These are phyloP conservation scores for Yamadazyma triangularis DNA, from an alignment of 1,139 yeast species.

Conservation along the genomic window DNA sequence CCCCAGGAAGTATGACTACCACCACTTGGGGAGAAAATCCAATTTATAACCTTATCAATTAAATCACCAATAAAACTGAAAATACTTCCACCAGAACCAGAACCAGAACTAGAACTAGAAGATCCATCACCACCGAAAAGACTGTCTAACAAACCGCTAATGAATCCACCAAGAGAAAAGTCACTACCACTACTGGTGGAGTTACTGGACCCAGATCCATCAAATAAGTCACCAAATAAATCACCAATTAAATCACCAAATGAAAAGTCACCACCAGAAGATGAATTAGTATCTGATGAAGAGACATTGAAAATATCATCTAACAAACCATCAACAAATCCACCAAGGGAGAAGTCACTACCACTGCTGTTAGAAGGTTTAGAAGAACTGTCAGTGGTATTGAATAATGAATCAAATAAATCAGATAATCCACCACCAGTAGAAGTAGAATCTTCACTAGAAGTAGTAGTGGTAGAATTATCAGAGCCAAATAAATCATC, in stretches of 20 bases:
- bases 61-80: constrained; percentile 6
- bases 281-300: constrained; percentile 10
- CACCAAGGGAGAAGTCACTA: constrained; percentile 10
- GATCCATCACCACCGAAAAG: constrained; percentile 8
- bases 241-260: constrained; percentile 7
- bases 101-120: constrained; percentile 5
- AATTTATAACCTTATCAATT: constrained; percentile 9
- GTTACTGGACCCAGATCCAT: constrained; percentile 2
- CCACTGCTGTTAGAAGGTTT: constrained; percentile 6
- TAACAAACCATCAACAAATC: constrained; percentile 14
- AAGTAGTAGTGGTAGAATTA: constrained; percentile 8
- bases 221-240: constrained; percentile 14
- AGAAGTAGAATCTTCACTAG: constrained; percentile 6
- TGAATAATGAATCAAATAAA: constrained; percentile 12
- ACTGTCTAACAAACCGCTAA: constrained; percentile 11
- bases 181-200: constrained; percentile 6
- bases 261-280: constrained; percentile 6
- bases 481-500: constrained; percentile 11
- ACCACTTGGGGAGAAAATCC: constrained; percentile 9
- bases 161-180: constrained; percentile 10
- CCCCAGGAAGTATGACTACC: constrained; percentile 11
- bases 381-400: constrained; percentile 3
- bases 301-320: constrained; percentile 17
- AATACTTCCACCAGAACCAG: constrained; percentile 8
- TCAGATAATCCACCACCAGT: constrained; percentile 9